Conservation (phyloP, 108 stramenopile species). For the Nitzschia sp. region DNA sequence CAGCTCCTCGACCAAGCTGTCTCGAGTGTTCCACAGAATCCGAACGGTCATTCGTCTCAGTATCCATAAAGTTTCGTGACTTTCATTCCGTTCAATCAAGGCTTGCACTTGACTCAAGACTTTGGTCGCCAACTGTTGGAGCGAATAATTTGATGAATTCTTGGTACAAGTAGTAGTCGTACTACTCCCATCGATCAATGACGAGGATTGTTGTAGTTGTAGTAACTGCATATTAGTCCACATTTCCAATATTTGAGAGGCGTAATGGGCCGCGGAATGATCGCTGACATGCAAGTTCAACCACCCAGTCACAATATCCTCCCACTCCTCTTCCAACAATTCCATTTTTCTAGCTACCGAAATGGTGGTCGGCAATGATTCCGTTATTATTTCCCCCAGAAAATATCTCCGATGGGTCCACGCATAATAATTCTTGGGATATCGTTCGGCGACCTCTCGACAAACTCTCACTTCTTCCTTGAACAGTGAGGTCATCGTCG, state of each 20-base stretch:
- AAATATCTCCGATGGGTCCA: constrained; percentile 49
- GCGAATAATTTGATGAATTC: constrained; percentile 2
- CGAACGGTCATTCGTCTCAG: constrained; percentile 18
- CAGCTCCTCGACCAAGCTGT: not conserved
- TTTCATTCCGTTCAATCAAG: not conserved
- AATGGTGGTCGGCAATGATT: not conserved
- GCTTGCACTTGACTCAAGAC: not conserved
- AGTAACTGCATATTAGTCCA: not conserved
- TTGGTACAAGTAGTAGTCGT: not conserved
- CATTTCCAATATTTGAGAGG: constrained; percentile 28
- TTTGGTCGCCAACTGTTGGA: not conserved
- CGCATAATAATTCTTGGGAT: constrained; percentile 60
- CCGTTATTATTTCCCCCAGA: no score
- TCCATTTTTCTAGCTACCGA: not conserved
- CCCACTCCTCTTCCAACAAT: constrained; percentile 31
- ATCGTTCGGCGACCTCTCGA: constrained; percentile 38
- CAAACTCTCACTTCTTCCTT: constrained; percentile 32
- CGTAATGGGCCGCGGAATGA: constrained; percentile 57
- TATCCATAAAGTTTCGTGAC: constrained; percentile 35
- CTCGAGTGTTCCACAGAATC: constrained; percentile 2
- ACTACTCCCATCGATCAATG: not conserved
- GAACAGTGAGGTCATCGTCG: not conserved
- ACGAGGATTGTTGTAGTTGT: not conserved
- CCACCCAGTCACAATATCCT: constrained; percentile 24
- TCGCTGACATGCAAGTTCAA: constrained; percentile 44